A percentile compares a stretch with the other conserved stretches of the same genome.
Conservation (phyloP, 805 yeast species). For the Pichia membranifaciens region DNA sequence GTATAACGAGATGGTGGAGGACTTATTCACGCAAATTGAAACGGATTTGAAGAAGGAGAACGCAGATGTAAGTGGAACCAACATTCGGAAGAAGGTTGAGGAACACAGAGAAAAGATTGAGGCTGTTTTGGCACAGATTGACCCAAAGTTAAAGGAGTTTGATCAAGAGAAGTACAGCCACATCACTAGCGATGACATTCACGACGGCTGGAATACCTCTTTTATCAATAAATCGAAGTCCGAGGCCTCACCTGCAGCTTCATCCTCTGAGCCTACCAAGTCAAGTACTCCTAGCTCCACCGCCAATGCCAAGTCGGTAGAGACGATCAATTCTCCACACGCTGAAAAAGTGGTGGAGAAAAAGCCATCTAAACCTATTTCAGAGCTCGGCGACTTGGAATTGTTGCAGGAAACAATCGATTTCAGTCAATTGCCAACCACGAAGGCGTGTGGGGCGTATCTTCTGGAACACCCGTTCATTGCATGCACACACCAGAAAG, state of each 20-base stretch:
- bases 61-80: slow-evolving; percentile 37
- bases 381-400: slow-evolving; percentile 43
- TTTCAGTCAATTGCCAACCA: slow-evolving; percentile 53
- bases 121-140: slow-evolving; percentile 56
- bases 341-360: slow-evolving; percentile 14
- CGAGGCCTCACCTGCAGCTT: not conserved
- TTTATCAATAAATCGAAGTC: slow-evolving; percentile 67
- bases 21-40: slow-evolving; percentile 70
- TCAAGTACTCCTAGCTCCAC: too few relatives aligned
- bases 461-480: slow-evolving; percentile 59
- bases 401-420: slow-evolving; percentile 58
- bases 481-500: slow-evolving; percentile 79
- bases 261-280: not conserved
- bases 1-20: slow-evolving; percentile 90
- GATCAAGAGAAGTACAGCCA: slow-evolving; percentile 64
- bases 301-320: not conserved
- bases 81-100: slow-evolving; percentile 36
- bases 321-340: slow-evolving; percentile 16
- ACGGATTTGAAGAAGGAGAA: slow-evolving; percentile 49
- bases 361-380: slow-evolving; percentile 30
- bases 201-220: slow-evolving; percentile 86
- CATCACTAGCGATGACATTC: slow-evolving; percentile 86
- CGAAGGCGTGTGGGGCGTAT: slow-evolving; percentile 45
- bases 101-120: slow-evolving; percentile 70
- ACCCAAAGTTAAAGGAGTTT: slow-evolving; percentile 59